Evolutionary conservation across 805 yeast species (phyloP).

Genomic region (Lipomyces sp.): DNA sequence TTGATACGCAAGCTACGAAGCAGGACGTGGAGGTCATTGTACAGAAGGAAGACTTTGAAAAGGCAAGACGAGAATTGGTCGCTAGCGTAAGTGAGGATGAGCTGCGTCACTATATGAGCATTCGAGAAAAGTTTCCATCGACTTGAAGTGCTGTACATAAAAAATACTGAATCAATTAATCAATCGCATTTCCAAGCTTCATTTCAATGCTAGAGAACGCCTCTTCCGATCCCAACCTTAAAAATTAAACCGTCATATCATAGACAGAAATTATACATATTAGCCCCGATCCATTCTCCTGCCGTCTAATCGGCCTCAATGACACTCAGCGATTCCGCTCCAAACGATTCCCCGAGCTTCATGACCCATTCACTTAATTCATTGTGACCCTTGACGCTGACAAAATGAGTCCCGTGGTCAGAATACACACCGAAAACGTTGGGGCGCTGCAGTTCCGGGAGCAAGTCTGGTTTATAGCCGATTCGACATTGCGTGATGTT

Average conservation of each 20-base stretch:
- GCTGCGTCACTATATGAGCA: constrained; percentile 70
- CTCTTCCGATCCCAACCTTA: too few relatives aligned
- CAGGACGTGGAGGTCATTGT: constrained; percentile 71
- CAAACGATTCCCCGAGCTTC: constrained; percentile 10
- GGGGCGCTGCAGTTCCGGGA: constrained; percentile 9
- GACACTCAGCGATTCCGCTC: background rate
- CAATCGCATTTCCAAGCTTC: too few relatives aligned
- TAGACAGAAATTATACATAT: too few relatives aligned
- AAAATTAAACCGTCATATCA: too few relatives aligned
- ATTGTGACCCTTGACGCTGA: constrained; percentile 15
- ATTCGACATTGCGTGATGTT: constrained; percentile 22
- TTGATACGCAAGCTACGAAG: constrained; percentile 69
- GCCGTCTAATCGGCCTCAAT: too few relatives aligned
- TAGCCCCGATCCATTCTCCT: too few relatives aligned
- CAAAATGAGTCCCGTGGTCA: constrained; percentile 14
- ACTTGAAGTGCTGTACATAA: too few relatives aligned
- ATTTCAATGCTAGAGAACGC: too few relatives aligned
- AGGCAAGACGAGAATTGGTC: constrained; percentile 64
- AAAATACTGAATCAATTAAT: too few relatives aligned
- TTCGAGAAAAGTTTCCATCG: constrained; percentile 62
- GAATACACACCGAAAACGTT: constrained; percentile 23
- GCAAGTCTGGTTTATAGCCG: constrained; percentile 21
- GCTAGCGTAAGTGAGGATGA: constrained; percentile 91
- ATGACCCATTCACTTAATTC: constrained; percentile 28
- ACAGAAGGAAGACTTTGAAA: constrained; percentile 66